Evolutionary conservation across 2,329 filamentous ascomycete genomes (phyloP).

Genomic region (Davidsoniella neocaledoniae): DNA sequence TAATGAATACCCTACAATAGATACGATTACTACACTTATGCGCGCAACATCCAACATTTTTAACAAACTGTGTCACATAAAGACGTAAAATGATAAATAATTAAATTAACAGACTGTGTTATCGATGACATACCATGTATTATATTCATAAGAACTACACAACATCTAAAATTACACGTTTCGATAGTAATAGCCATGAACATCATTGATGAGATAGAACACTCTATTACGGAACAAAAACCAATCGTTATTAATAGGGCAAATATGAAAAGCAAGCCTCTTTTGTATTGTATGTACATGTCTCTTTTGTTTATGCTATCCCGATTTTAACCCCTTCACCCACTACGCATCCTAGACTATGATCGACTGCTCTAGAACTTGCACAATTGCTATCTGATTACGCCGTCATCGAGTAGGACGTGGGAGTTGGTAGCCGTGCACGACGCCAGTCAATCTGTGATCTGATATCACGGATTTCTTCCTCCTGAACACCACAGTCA

Average conservation of each 20-base stretch:
- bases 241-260: not conserved
- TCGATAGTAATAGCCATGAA: too few species aligned
- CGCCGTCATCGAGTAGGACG: slow-evolving; percentile 10
- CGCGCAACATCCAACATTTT: too few species aligned
- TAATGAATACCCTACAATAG: too few species aligned
- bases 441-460: slow-evolving; percentile 12
- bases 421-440: slow-evolving; percentile 9
- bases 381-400: not conserved
- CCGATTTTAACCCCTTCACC: not conserved
- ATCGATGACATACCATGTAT: too few species aligned
- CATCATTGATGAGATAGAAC: not conserved
- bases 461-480: slow-evolving; percentile 11
- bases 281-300: not conserved
- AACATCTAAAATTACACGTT: too few species aligned
- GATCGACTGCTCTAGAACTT: not conserved
- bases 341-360: not conserved
- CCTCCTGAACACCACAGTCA: slow-evolving; percentile 9
- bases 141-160: too few species aligned
- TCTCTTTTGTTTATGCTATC: not conserved
- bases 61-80: too few species aligned
- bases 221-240: not conserved
- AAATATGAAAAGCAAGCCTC: not conserved
- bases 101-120: too few species aligned
- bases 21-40: too few species aligned
- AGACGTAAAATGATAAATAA: too few species aligned